phyloP scores from a whole-genome alignment of 805 yeast genomes.

The Cyberlindnera veronae region DNA sequence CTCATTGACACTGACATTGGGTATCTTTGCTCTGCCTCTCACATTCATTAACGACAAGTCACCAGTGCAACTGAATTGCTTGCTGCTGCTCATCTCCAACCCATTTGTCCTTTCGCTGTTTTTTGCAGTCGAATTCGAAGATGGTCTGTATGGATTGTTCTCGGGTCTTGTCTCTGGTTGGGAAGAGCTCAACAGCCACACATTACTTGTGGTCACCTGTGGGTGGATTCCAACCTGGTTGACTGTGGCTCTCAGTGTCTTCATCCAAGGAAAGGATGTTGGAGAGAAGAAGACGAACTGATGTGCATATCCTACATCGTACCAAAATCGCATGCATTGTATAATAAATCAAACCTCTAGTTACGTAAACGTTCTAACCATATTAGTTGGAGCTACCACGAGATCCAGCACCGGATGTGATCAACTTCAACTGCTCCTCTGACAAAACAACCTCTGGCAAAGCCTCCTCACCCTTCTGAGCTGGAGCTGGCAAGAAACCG shows the following conservation, averaged over 20 bases:
- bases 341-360: no score
- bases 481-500: constrained; percentile 74
- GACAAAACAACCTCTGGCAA: constrained; percentile 59
- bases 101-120: constrained; percentile 43
- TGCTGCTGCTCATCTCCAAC: constrained; percentile 43
- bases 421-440: constrained; percentile 53
- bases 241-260: constrained; percentile 30
- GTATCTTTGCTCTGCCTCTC: constrained; percentile 72
- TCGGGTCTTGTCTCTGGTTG: constrained; percentile 59
- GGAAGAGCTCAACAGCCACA: constrained; percentile 73
- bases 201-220: constrained; percentile 69
- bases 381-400: constrained; percentile 59
- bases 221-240: constrained; percentile 89
- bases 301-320: no score
- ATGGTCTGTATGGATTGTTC: constrained; percentile 30
- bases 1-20: constrained; percentile 70
- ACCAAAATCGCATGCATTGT: no score
- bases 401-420: constrained; percentile 67
- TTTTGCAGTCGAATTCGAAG: constrained; percentile 28
- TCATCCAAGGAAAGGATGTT: background rate
- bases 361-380: no score
- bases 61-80: constrained; percentile 23
- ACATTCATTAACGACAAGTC: constrained; percentile 42
- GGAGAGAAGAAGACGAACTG: constrained; percentile 10
- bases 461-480: constrained; percentile 33